Evolutionary conservation across 768 basidiomycete species (phyloP).

Genomic region (Tulasnella sp.): DNA sequence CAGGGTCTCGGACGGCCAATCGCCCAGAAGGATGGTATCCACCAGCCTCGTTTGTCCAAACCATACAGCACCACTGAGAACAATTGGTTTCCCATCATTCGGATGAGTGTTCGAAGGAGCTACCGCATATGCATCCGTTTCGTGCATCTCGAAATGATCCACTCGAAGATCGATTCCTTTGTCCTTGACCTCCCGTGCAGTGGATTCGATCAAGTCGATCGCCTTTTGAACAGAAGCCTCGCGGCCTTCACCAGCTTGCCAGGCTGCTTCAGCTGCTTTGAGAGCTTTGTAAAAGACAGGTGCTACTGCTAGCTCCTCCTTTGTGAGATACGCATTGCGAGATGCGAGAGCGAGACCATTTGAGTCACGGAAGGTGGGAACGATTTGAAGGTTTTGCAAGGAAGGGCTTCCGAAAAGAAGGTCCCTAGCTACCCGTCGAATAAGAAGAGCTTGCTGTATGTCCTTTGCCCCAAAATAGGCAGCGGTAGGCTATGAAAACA

Average conservation of each 20-base stretch:
- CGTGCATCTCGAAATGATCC: conserved; percentile 85
- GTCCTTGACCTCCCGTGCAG: conserved; percentile 22
- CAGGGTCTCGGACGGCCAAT: no score
- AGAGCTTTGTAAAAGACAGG: conserved; percentile 57
- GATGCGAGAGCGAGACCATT: conserved; percentile 80
- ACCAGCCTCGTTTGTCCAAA: conserved; percentile 79
- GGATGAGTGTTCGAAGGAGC: conserved; percentile 27
- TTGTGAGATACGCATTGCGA: conserved; percentile 69
- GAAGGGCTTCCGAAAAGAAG: conserved; percentile 64
- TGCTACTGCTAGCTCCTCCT: conserved; percentile 48
- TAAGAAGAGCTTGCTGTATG: conserved; percentile 84
- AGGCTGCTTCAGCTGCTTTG: conserved; percentile 39
- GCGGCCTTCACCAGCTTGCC: conserved; percentile 38
- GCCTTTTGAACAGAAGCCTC: conserved; percentile 24
- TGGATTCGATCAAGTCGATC: conserved; percentile 5
- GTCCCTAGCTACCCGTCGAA: conserved; percentile 66
- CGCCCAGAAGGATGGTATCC: conserved; percentile 71
- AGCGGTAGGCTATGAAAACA: conserved; percentile 56
- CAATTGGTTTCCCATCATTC: conserved; percentile 31
- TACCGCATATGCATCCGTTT: conserved; percentile 57
- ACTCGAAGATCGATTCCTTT: conserved; percentile 25
- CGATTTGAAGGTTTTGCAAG: conserved; percentile 60
- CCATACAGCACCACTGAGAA: conserved; percentile 78
- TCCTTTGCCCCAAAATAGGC: conserved; percentile 97
- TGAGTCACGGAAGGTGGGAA: conserved; percentile 64